Base-by-base conservation (phyloP, 2,329 filamentous ascomycete species). In the Alternaria gansuensis region DNA sequence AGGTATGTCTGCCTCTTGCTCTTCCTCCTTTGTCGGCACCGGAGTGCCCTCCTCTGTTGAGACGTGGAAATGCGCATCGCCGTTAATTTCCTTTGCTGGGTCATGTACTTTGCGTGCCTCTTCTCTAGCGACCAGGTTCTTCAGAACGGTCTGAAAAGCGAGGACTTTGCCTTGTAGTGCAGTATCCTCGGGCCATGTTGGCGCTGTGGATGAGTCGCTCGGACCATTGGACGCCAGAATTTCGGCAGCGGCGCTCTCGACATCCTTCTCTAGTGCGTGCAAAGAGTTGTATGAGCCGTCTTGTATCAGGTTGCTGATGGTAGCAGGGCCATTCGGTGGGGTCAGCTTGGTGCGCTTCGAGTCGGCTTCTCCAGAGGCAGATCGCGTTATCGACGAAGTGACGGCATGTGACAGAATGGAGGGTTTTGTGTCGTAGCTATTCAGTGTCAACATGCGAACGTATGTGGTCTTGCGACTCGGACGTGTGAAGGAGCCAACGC, bases 271-370 rank as follows among this genome's bases (percentile, higher is more conserved):
- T 17, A 84, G 67, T n/a, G 76, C 75, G 6, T 78, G 72, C 14
- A 83, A 68, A 7, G 77, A 75, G 5, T 70, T 55, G 65, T 84
- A 84, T 2, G 69, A 67, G 39, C 75, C 73, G 37, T 69, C 67
- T 31, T 75, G 63, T 21, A 83, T 65, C 54, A 78, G 77, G 29
- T 63, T 71, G 5, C 75, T 65, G 33, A 84, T 81, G 58, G 60
- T 72, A 3, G 65, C 60, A n/a, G 75, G 62, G 36, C 63, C 64
- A 37, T 69, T 51, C 10, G 67, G 63, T 6, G 78, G 72, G 11
- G 78, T 75, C 37, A 81, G 64, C 64, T 80, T 81, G 31, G 79
- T 70, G 61, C 81, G 81, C 69, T 84, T 84, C 28, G 74, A 65
- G 24, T 78, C 75, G 43, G 79, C 79, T 59, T 81, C 79, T 31